These are phyloP conservation scores for Cutaneotrichosporon daszewskae DNA, from an alignment of 1,284 basidiomycete genomes.

Conservation along the genomic window DNA sequence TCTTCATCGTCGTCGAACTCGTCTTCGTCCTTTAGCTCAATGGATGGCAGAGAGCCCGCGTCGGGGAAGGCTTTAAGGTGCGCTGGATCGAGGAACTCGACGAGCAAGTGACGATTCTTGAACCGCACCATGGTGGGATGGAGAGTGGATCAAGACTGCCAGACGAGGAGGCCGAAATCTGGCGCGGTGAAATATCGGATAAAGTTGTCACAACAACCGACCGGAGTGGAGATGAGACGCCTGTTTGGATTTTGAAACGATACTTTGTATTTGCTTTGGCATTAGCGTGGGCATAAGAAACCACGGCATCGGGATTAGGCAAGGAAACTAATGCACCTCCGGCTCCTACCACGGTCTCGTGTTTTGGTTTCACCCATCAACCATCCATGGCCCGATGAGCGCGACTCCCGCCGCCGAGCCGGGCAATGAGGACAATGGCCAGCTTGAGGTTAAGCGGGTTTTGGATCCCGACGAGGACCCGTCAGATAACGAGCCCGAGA, in stretches of 20 bases:
- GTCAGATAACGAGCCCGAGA: slow-evolving; percentile 7
- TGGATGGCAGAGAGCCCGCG: not conserved
- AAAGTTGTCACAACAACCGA: slow-evolving; percentile 3
- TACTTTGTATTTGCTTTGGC: not conserved
- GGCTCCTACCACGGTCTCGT: no score
- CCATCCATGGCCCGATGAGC: no score
- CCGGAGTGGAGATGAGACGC: not conserved
- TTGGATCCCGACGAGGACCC: no score
- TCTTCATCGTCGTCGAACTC: slow-evolving; percentile 26
- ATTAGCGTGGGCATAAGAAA: not conserved
- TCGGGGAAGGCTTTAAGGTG: slow-evolving; percentile 14
- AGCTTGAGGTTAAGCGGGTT: no score
- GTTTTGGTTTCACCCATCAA: no score
- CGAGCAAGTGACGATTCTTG: slow-evolving; percentile 46
- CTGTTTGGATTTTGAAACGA: not conserved
- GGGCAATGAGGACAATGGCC: no score
- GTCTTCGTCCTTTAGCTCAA: slow-evolving; percentile 10
- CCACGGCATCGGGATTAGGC: no score
- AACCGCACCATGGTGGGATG: slow-evolving; percentile 39
- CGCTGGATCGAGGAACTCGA: slow-evolving; percentile 39
- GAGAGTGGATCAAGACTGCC: not conserved
- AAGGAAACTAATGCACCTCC: no score
- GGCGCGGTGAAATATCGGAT: not conserved
- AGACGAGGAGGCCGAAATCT: not conserved
- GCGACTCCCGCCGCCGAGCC: no score